Base-by-base conservation (phyloP, 129 eudicot genomes). In the Escallonia herrerae region DNA sequence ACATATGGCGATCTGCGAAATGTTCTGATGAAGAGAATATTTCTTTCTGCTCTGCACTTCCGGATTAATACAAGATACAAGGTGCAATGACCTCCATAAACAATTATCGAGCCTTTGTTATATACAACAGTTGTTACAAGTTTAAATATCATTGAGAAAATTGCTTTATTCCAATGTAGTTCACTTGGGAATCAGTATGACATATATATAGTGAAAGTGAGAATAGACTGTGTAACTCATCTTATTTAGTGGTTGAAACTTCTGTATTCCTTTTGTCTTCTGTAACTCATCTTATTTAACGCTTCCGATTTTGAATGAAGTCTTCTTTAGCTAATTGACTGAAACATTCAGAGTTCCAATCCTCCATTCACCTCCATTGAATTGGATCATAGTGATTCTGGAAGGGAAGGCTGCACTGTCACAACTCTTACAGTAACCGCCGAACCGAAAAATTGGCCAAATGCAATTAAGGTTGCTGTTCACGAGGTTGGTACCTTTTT, bases 361-460 rank as follows among this genome's bases (percentile, higher is more conserved):
- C 99, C 99, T 41, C 96, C 99, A 7, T 93, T 93, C 73, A 93
- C 96, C 43, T 80, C 95, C 44, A 88, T 93, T 58, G 99, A 93
- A 71, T 72, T 93, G 86, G 99, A 93, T 81, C 99, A 93, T 70
- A 93, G 99, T 73, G 99, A 93, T 74, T 93, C 99, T 54, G 99
- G 95, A 70, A 82, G 99, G 66, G 99, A 94, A 74, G 99, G 99
- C 60, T 94, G 99, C 80, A 89, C 99, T 5, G 96, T 94, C n/a
- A 94, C 99, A 69, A 89, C 99, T 68, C 97, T 94, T 64, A 94
- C 99, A 33, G 95, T 94, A 63, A 94, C 82, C 0, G 96, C 99
- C 52, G 99, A 94, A 76, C 99, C 99, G 41, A 83, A 84, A 74
- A 94, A 88, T 61, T 94, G 99, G 99, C 86, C 75, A 72, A 59